Conservation (phyloP, 352 stramenopile genomes). For the Bremia lactucae region DNA sequence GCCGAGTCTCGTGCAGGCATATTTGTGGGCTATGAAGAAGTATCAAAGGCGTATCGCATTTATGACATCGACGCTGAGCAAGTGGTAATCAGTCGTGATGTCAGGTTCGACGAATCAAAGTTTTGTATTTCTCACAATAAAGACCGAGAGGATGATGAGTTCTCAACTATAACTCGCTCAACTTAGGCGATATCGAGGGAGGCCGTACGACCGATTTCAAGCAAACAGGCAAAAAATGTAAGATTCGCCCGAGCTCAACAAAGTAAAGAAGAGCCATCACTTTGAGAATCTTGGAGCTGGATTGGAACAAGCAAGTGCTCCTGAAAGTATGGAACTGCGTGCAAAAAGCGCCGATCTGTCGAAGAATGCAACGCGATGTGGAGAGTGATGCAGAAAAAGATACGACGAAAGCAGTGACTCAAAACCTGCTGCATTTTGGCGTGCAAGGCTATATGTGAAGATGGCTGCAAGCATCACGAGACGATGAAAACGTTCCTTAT, state of each 20-base stretch:
- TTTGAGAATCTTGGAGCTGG: background rate
- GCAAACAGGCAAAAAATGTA: background rate
- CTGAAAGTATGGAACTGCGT: background rate
- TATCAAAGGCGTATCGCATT: slow-evolving; percentile 2
- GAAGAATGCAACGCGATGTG: background rate
- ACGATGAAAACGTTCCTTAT: too few relatives aligned
- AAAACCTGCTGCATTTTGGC: background rate
- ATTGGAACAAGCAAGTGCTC: background rate
- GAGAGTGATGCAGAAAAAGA: background rate
- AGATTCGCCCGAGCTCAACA: background rate
- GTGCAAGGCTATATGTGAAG: too few relatives aligned
- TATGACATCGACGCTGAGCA: slow-evolving; percentile 1
- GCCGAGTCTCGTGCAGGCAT: slow-evolving; percentile 1
- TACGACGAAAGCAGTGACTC: background rate
- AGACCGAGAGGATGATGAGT: too few relatives aligned
- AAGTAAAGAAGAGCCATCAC: too few relatives aligned
- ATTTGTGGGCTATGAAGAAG: slow-evolving; percentile 1
- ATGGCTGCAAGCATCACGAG: too few relatives aligned
- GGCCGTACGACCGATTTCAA: background rate
- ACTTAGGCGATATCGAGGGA: background rate
- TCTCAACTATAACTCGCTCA: background rate
- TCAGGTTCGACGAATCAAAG: background rate
- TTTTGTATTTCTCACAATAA: background rate
- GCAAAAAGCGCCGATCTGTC: background rate
- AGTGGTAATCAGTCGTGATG: background rate